Conservation (phyloP, 2,329 filamentous ascomycete genomes). For the Talaromyces sp. region DNA sequence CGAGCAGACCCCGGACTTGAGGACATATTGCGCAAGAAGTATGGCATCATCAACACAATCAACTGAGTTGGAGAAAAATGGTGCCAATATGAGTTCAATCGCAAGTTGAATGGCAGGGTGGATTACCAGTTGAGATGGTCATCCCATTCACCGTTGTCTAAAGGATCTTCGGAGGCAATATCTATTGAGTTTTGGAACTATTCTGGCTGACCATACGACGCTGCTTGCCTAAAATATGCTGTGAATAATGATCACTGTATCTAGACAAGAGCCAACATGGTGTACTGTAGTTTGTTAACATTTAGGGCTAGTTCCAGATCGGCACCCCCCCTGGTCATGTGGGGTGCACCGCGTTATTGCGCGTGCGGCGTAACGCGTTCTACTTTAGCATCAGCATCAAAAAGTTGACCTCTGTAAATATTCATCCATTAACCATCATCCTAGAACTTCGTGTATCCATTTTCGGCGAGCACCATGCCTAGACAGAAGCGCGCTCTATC, state of each 20-base stretch:
- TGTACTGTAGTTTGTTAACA: neutral
- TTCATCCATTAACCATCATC: neutral
- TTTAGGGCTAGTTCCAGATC: neutral
- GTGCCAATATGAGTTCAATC: neutral
- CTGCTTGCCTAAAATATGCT: neutral
- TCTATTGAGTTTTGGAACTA: neutral
- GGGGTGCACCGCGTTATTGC: neutral
- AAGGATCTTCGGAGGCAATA: neutral
- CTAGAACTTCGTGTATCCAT: neutral
- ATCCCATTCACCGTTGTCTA: neutral
- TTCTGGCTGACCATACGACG: neutral
- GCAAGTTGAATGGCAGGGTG: neutral
- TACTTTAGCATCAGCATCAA: neutral
- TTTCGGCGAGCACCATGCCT: neutral
- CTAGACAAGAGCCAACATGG: neutral
- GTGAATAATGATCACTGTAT: neutral
- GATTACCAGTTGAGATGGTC: neutral
- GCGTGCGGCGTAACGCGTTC: neutral
- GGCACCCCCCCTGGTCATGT: neutral
- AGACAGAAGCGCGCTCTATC: conserved; percentile 6
- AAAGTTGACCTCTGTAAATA: too few relatives aligned
- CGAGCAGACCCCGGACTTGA: neutral
- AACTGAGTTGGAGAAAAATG: neutral
- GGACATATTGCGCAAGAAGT: neutral
- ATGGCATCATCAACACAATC: neutral